Evolutionary conservation across 306 rosid genomes (phyloP).

Genomic region (Inga laurina): DNA sequence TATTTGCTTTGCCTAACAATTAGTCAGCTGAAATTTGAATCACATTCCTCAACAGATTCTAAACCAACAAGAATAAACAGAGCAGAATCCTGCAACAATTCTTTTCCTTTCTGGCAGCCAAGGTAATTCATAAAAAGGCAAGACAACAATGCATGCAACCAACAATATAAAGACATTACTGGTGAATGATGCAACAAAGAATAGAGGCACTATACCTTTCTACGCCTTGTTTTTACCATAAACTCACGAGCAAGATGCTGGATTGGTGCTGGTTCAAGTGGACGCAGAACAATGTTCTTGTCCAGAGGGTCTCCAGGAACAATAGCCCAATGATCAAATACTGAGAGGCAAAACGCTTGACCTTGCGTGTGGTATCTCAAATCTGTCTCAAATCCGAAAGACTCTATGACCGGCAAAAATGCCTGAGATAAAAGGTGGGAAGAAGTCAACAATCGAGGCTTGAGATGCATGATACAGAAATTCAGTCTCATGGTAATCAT

Average conservation of each 20-base stretch:
- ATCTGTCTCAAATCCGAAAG: constrained; percentile 97
- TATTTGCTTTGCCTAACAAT: background rate
- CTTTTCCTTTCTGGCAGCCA: background rate
- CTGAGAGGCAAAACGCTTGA: constrained; percentile 88
- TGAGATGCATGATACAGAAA: background rate
- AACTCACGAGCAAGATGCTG: constrained; percentile 99
- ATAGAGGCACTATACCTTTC: constrained; percentile 63
- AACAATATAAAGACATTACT: background rate
- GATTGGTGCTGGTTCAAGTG: constrained; percentile 97
- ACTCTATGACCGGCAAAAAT: constrained; percentile 92
- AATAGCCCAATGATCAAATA: constrained; percentile 97
- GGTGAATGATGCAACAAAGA: constrained; percentile 10
- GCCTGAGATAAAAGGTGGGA: constrained; percentile 58
- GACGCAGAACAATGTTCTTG: constrained; percentile 91
- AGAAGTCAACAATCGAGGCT: constrained; percentile 23
- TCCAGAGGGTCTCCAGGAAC: constrained; percentile 99
- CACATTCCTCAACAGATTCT: background rate
- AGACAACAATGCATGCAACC: background rate
- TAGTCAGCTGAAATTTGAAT: background rate
- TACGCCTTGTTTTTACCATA: constrained; percentile 98
- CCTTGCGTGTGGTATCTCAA: constrained; percentile 98
- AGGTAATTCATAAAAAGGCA: background rate
- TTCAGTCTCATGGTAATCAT: background rate
- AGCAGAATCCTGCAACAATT: background rate
- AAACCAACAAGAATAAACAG: background rate